phyloP scores from a whole-genome alignment of 2,329 filamentous ascomycete genomes.

The Aspergillus unguis region DNA sequence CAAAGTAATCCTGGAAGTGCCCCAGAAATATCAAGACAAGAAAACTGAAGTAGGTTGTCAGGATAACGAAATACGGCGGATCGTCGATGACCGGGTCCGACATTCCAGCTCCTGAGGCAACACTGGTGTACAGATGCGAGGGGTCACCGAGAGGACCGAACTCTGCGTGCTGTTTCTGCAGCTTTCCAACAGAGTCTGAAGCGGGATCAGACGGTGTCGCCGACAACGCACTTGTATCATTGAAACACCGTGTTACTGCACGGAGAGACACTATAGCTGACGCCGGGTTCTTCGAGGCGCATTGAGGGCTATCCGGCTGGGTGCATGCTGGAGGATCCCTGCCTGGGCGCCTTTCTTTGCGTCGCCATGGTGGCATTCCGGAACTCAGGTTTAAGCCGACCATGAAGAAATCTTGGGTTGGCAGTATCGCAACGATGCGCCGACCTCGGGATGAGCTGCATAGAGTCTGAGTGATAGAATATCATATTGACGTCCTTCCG shows the following conservation, averaged over 20 bases:
- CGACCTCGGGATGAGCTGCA: neutral
- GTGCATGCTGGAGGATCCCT: conserved; percentile 10
- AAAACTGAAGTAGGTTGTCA: conserved; percentile 96
- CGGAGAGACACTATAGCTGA: conserved; percentile 17
- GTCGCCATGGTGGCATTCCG: conserved; percentile 24
- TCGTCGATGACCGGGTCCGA: conserved; percentile 82
- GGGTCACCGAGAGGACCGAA: conserved; percentile 78
- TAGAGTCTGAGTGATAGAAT: too few relatives aligned
- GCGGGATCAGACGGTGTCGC: neutral
- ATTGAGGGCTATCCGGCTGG: conserved; percentile 6
- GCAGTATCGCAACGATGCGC: neutral
- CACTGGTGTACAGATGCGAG: conserved; percentile 79
- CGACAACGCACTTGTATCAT: conserved; percentile 6
- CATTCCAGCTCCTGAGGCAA: conserved; percentile 73
- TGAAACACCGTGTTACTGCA: conserved; percentile 15
- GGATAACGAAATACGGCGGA: conserved; percentile 86
- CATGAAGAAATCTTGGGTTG: neutral
- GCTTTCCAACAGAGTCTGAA: conserved; percentile 63
- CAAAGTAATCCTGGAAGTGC: conserved; percentile 90
- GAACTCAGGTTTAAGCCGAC: neutral
- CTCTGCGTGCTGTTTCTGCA: conserved; percentile 75
- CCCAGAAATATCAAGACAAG: conserved; percentile 88
- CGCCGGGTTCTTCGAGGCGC: neutral
- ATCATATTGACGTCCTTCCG: too few relatives aligned
- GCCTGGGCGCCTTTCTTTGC: conserved; percentile 16